A percentile compares a stretch with the other conserved stretches of the same genome.
These are phyloP conservation scores for Linum tenue DNA, from an alignment of 345 rosid genomes.

Conservation along the genomic window DNA sequence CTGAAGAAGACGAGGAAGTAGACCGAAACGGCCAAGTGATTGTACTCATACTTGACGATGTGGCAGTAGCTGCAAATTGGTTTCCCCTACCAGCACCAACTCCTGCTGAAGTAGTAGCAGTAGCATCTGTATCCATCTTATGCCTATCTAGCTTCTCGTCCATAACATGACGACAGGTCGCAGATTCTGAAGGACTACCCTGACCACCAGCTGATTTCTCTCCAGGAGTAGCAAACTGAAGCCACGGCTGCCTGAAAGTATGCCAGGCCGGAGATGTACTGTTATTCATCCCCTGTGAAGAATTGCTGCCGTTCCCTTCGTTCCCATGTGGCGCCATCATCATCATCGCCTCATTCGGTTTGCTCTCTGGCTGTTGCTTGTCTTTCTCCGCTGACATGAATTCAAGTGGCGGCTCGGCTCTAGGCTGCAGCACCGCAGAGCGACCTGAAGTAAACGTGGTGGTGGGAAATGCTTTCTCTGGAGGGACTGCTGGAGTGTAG, in stretches of 20 bases:
- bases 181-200: conserved; percentile 24
- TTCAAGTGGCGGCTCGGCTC: conserved; percentile 51
- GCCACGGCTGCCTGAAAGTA: conserved; percentile 68
- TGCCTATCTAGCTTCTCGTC: conserved; percentile 35
- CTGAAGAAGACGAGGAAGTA: conserved; percentile 19
- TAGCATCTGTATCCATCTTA: conserved; percentile 19
- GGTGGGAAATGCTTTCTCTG: conserved; percentile 96
- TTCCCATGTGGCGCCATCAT: conserved; percentile 36
- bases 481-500: conserved; percentile 93
- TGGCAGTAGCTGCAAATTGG: conserved; percentile 29
- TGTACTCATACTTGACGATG: conserved; percentile 38
- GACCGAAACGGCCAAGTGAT: conserved; percentile 57
- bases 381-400: conserved; percentile 40
- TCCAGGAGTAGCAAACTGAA: conserved; percentile 37
- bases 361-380: conserved; percentile 32
- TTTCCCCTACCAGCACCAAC: conserved; percentile 21
- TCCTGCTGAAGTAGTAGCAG: conserved; percentile 16
- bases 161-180: conserved; percentile 15
- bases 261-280: conserved; percentile 11
- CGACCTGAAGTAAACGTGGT: conserved; percentile 69
- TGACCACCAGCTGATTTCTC: conserved; percentile 23
- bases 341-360: conserved; percentile 33
- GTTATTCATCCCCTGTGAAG: conserved; percentile 13
- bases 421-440: conserved; percentile 32
- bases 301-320: conserved; percentile 23